A percentile compares a stretch with the other conserved stretches of the same genome.
Evolutionary conservation across 2,329 filamentous ascomycete species (phyloP).

Genomic region (Ciborinia camelliae): DNA sequence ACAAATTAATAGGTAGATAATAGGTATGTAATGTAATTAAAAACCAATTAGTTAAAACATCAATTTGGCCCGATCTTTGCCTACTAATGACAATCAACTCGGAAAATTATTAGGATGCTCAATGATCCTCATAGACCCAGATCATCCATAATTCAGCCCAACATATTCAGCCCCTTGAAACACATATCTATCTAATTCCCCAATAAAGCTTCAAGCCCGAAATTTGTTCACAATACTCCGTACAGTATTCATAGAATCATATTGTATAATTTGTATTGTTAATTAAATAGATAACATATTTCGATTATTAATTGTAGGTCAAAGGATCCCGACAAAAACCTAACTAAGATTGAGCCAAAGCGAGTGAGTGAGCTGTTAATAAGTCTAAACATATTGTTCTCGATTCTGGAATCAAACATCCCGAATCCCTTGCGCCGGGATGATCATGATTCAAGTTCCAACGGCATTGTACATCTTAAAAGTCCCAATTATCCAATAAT

Average conservation of each 20-base stretch:
- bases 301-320: background rate
- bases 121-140: constrained; percentile 14
- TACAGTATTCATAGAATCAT: too few species aligned
- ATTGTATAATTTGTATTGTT: too few species aligned
- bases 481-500: background rate
- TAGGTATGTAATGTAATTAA: too few species aligned
- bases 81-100: constrained; percentile 2
- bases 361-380: too few species aligned
- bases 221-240: constrained; percentile 18
- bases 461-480: constrained; percentile 11
- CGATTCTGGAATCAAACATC: constrained; percentile 16
- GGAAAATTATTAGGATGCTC: constrained; percentile 5
- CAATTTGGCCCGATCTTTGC: background rate
- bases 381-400: background rate
- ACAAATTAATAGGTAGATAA: too few species aligned
- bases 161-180: constrained; percentile 12
- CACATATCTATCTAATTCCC: constrained; percentile 6
- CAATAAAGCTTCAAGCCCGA: constrained; percentile 14
- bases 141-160: constrained; percentile 5
- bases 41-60: background rate
- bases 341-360: constrained; percentile 9
- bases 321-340: background rate
- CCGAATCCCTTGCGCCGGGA: constrained; percentile 18
- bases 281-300: constrained; percentile 8
- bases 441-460: constrained; percentile 14